Conservation (phyloP, 2,329 filamentous ascomycete genomes). For the Aspergillus pseudoviridinutans region DNA sequence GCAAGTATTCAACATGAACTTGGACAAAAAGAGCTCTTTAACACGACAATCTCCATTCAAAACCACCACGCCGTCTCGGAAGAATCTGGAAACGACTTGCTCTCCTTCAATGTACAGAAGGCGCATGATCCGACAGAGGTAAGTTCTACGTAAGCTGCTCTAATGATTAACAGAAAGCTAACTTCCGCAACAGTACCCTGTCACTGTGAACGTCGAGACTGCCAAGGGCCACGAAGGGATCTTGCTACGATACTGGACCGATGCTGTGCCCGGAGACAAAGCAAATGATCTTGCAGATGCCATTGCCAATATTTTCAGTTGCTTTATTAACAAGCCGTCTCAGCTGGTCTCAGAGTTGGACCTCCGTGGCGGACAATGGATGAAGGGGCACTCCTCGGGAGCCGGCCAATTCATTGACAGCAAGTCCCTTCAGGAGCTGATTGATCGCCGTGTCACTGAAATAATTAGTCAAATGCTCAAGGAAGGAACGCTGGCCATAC, state of each 20-base stretch:
- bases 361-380: conserved; percentile 7
- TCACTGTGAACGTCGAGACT: conserved; percentile 39
- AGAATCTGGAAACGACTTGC: conserved; percentile 18
- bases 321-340: conserved; percentile 28
- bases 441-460: conserved; percentile 33
- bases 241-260: conserved; percentile 38
- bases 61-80: conserved; percentile 28
- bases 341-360: conserved; percentile 20
- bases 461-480: conserved; percentile 32
- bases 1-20: conserved; percentile 46
- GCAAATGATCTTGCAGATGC: conserved; percentile 27
- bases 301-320: conserved; percentile 30
- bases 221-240: conserved; percentile 33
- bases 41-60: conserved; percentile 42
- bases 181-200: conserved; percentile 28
- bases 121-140: conserved; percentile 39
- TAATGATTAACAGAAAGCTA: not conserved
- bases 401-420: conserved; percentile 16
- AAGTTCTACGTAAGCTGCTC: conserved; percentile 5
- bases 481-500: conserved; percentile 23
- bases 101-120: conserved; percentile 29
- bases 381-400: not conserved
- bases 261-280: conserved; percentile 34
- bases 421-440: conserved; percentile 25
- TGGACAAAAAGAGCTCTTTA: conserved; percentile 37